phyloP scores from a whole-genome alignment of 257 asterid genomes.

The Verbascum thapsus region DNA sequence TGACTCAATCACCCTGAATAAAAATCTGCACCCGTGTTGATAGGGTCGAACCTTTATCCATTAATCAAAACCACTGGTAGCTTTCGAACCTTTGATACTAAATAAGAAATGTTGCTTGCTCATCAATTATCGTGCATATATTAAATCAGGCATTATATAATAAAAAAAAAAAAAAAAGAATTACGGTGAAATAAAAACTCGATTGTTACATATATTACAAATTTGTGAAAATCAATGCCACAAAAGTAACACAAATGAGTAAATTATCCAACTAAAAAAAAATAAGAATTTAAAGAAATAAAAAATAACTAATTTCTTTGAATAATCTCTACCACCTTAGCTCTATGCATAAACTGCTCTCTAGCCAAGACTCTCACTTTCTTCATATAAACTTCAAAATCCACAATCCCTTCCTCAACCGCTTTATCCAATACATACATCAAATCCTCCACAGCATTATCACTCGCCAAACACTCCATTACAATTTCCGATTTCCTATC shows the following conservation, averaged over 20 bases:
- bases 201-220: too few species aligned
- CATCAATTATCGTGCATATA: too few species aligned
- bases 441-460: slow-evolving; percentile 53
- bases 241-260: background rate
- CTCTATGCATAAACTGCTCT: slow-evolving; percentile 47
- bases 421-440: slow-evolving; percentile 46
- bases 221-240: background rate
- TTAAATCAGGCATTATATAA: too few species aligned
- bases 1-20: too few species aligned
- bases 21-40: too few species aligned
- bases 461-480: slow-evolving; percentile 43
- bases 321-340: slow-evolving; percentile 20
- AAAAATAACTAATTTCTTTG: background rate
- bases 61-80: too few species aligned
- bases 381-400: slow-evolving; percentile 42
- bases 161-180: too few species aligned
- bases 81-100: too few species aligned
- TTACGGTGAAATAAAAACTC: too few species aligned
- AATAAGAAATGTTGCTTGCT: too few species aligned
- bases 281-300: background rate
- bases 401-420: slow-evolving; percentile 35
- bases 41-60: too few species aligned
- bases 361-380: slow-evolving; percentile 59
- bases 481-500: slow-evolving; percentile 38
- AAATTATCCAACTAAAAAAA: background rate